phyloP scores from a whole-genome alignment of 2,329 filamentous ascomycete species.

The Sphaceloma murrayae region DNA sequence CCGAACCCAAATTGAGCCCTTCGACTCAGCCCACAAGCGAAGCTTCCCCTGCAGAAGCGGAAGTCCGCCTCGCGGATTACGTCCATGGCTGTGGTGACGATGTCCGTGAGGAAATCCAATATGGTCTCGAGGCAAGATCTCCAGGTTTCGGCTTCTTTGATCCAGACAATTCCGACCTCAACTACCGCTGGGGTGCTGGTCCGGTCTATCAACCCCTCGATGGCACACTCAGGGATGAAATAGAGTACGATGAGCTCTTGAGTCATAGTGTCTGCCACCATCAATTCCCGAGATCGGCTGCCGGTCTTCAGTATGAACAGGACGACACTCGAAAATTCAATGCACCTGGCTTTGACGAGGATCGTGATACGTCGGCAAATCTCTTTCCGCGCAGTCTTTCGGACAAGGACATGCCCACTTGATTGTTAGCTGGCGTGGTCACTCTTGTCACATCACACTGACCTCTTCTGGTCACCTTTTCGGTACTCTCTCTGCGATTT shows the following conservation, averaged over 20 bases:
- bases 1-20: too few relatives aligned
- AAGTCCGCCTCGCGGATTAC: not conserved
- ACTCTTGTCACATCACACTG: too few relatives aligned
- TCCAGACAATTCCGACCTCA: not conserved
- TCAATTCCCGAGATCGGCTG: not conserved
- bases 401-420: not conserved
- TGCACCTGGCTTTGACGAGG: not conserved
- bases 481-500: too few relatives aligned
- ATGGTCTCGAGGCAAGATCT: not conserved
- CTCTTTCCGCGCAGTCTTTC: slow-evolving; percentile 17
- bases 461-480: slow-evolving; percentile 15
- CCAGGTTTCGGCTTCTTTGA: not conserved
- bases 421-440: too few relatives aligned
- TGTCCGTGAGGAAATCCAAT: not conserved
- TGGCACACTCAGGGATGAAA: not conserved
- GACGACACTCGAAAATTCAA: too few relatives aligned
- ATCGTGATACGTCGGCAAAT: not conserved
- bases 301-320: not conserved
- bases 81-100: not conserved
- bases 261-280: not conserved
- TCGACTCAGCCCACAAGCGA: not conserved
- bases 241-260: not conserved
- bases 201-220: not conserved
- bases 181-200: slow-evolving; percentile 1
- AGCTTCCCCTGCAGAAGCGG: not conserved